Conservation (phyloP, 2,329 filamentous ascomycete genomes). For the Chrysoporthe deuterocubensis region DNA sequence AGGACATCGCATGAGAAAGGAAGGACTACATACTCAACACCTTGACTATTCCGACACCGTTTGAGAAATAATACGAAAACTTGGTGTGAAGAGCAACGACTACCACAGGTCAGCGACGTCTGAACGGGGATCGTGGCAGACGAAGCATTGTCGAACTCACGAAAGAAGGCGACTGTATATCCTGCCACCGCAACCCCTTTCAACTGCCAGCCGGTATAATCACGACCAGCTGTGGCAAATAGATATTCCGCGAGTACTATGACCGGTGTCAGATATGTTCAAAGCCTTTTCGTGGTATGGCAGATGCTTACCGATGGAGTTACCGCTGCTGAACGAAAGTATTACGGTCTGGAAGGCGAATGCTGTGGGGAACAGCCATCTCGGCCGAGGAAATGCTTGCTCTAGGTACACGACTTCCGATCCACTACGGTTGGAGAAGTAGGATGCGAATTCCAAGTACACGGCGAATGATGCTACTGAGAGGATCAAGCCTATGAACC, state of each 20-base stretch:
- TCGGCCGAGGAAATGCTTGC: constrained; percentile 67
- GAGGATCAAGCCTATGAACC: constrained; percentile 62
- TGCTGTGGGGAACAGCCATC: constrained; percentile 65
- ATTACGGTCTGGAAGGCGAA: constrained; percentile 68
- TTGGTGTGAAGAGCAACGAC: constrained; percentile 53
- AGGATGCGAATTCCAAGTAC: constrained; percentile 67
- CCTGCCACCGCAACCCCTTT: constrained; percentile 69
- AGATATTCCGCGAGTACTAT: constrained; percentile 66
- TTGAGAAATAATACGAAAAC: constrained; percentile 56
- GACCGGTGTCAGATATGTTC: neutral
- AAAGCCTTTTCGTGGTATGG: fast-evolving
- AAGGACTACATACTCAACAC: constrained; percentile 44
- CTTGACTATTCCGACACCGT: constrained; percentile 60
- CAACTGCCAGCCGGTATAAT: constrained; percentile 62
- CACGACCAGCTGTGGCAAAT: constrained; percentile 57
- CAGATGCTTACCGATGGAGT: constrained; percentile 54
- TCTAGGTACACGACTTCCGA: constrained; percentile 71
- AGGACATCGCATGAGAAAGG: no score
- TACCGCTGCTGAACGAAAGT: constrained; percentile 68
- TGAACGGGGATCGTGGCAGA: neutral
- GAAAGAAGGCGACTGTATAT: constrained; percentile 62
- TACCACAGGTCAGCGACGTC: neutral
- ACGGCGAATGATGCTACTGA: constrained; percentile 58
- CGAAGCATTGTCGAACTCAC: constrained; percentile 32
- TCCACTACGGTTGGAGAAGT: constrained; percentile 69